phyloP scores from a whole-genome alignment of 2,329 filamentous ascomycete genomes.

The Monosporascus sp. region DNA sequence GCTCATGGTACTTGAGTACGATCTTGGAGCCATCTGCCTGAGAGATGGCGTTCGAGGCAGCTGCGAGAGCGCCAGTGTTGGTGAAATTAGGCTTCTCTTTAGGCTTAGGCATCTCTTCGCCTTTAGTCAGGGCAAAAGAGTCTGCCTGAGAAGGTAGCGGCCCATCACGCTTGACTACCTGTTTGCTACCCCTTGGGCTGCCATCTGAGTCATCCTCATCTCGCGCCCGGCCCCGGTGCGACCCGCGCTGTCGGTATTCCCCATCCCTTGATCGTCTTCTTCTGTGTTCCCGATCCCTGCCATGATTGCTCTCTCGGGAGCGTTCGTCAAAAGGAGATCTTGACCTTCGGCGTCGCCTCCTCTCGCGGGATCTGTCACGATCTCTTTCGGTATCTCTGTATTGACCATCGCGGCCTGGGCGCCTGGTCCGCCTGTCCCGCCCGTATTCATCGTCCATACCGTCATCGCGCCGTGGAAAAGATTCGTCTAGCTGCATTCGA shows the following conservation, averaged over 20 bases:
- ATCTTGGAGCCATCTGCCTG: constrained; percentile 70
- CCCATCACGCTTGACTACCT: constrained; percentile 34
- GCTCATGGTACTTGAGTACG: constrained; percentile 93
- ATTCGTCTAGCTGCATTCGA: constrained; percentile 2
- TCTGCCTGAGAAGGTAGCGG: constrained; percentile 56
- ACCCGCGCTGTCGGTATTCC: constrained; percentile 21
- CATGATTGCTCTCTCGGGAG: constrained; percentile 20
- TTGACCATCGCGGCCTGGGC: constrained; percentile 11
- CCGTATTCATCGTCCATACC: constrained; percentile 13
- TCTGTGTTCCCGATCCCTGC: constrained; percentile 21
- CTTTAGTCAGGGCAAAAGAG: constrained; percentile 52
- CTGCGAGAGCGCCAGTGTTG: constrained; percentile 75
- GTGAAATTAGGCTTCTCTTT: constrained; percentile 88
- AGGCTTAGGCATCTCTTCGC: constrained; percentile 48
- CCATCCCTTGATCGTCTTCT: constrained; percentile 29
- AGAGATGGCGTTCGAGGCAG: constrained; percentile 73
- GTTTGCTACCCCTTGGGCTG: constrained; percentile 19
- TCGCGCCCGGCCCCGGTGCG: constrained; percentile 17
- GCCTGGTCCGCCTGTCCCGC: constrained; percentile 13
- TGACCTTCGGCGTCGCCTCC: constrained; percentile 18
- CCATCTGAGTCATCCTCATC: constrained; percentile 7
- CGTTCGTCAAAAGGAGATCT: constrained; percentile 20
- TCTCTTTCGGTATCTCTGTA: constrained; percentile 7
- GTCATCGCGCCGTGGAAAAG: constrained; percentile 5
- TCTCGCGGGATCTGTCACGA: constrained; percentile 15